Percentiles rank a stretch among this genome's conserved stretches.
phyloP scores from a whole-genome alignment of 2,329 filamentous ascomycete species.

The Arachnomyces sp. region DNA sequence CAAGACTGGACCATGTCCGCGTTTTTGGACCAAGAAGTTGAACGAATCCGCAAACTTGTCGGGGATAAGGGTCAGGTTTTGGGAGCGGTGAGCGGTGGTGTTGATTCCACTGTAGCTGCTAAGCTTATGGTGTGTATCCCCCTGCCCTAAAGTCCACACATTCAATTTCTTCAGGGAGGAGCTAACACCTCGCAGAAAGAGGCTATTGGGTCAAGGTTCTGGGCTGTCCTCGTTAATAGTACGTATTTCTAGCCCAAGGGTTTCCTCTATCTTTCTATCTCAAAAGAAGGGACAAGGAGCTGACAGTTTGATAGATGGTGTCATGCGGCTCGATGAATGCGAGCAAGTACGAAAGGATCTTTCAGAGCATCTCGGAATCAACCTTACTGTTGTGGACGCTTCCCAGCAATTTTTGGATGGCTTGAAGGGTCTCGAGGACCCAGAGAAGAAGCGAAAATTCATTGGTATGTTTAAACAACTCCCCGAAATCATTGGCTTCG shows the following conservation, averaged over 20 bases:
- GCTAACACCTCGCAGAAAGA: conserved; percentile 56
- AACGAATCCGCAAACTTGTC: conserved; percentile 70
- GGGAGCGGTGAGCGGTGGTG: conserved; percentile 71
- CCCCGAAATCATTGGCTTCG: too few relatives aligned
- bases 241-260: too few relatives aligned
- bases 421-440: conserved; percentile 67
- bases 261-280: too few relatives aligned
- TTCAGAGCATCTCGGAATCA: conserved; percentile 71
- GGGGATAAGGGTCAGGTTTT: conserved; percentile 76
- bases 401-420: conserved; percentile 66
- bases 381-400: conserved; percentile 79
- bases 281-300: too few relatives aligned
- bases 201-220: conserved; percentile 78
- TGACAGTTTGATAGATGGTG: too few relatives aligned
- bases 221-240: conserved; percentile 80
- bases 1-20: conserved; percentile 78
- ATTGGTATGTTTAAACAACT: conserved; percentile 84
- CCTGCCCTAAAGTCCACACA: too few relatives aligned
- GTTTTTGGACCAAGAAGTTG: conserved; percentile 74
- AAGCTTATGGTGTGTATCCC: too few relatives aligned
- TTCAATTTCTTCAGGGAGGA: too few relatives aligned
- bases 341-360: conserved; percentile 73
- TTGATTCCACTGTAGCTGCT: conserved; percentile 81
- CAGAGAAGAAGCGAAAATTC: conserved; percentile 84
- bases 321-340: conserved; percentile 80